Percentiles rank a stretch among this genome's conserved stretches.
Evolutionary conservation across 2,329 filamentous ascomycete genomes (phyloP).

Genomic region (Camillea tinctor): DNA sequence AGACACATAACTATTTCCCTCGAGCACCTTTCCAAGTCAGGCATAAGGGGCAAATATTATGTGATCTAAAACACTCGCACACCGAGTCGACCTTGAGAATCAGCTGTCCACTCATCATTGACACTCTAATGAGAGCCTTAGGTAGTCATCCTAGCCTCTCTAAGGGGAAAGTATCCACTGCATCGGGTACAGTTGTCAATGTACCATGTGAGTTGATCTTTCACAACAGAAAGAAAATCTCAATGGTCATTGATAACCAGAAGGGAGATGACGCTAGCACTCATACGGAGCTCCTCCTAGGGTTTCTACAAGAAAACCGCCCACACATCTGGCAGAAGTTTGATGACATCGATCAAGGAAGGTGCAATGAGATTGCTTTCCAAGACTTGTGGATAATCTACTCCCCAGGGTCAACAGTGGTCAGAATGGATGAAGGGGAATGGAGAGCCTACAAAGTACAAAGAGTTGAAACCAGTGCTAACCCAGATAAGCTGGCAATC

Average conservation of each 20-base stretch:
- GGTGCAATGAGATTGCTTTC: conserved; percentile 12
- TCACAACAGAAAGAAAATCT: conserved; percentile 4
- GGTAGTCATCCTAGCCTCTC: not conserved
- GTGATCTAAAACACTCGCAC: not conserved
- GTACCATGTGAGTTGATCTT: conserved; percentile 9
- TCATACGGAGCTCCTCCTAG: conserved; percentile 5
- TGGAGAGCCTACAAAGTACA: conserved; percentile 20
- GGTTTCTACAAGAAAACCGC: conserved; percentile 3
- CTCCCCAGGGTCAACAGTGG: conserved; percentile 9
- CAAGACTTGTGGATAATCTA: conserved; percentile 17
- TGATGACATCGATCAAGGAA: conserved; percentile 2
- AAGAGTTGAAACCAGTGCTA: conserved; percentile 4
- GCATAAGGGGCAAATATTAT: not conserved
- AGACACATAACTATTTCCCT: too few species aligned
- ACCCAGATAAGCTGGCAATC: conserved; percentile 1
- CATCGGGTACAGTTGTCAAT: not conserved
- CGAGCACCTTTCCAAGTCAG: not conserved
- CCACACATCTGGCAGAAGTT: conserved; percentile 12
- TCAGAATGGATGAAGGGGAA: conserved; percentile 11
- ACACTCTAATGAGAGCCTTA: not conserved
- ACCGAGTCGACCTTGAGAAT: conserved; percentile 1
- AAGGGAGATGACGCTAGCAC: not conserved
- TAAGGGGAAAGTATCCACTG: not conserved
- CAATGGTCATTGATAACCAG: not conserved
- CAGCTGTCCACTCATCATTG: conserved; percentile 1